Base-by-base conservation (phyloP, 441 rosid species). In the Macaranga tanarius region DNA sequence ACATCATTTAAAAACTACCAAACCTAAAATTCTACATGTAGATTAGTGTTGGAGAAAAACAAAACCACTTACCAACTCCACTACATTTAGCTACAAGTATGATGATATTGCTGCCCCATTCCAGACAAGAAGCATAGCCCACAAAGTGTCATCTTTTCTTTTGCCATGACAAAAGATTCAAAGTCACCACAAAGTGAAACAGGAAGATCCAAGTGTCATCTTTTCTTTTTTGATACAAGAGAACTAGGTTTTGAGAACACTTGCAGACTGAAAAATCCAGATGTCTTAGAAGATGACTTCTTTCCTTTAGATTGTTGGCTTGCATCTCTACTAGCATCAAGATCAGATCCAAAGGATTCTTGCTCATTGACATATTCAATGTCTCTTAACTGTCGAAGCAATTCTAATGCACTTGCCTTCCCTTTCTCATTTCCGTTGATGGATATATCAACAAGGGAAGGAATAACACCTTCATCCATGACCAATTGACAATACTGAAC, bases 321-420 rank as follows among this genome's bases (percentile, higher is more conserved):
- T 28, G 70, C 72, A 72, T 72, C 84, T 52, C 55, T 56, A 1
- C 56, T 50, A 48, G 50, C 55, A 47, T 42, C 78, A 47, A 66
- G 51, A 76, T 82, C 82, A 61, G 72, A 55, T 34, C 42, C 79
- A 28, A 44, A 47, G 60, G 64, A 50, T 73, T 81, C 77, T 73
- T 80, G 79, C 50, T 73, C 79, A 26, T 58, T 50, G 26, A 11
- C 73, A 25, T 28, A 59, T 19, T 76, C 63, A 16, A 80, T 67
- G 47, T 85, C 91, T 77, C 80, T 83, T 42, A 95, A 83, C 63
- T 90, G 81, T 82, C 97, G 84, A 68, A 86, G 90, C 82, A 95
- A 74, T 74, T 91, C 97, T 5, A 80, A 44, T 48, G 99, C 99
- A 16, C 74, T 59, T 7, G 73, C 84, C 79, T 80, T 88, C 2